Percentiles rank a stretch among this genome's conserved stretches.
Conservation (phyloP, 805 yeast genomes). For the Yamadazyma takamatsuzukensis region DNA sequence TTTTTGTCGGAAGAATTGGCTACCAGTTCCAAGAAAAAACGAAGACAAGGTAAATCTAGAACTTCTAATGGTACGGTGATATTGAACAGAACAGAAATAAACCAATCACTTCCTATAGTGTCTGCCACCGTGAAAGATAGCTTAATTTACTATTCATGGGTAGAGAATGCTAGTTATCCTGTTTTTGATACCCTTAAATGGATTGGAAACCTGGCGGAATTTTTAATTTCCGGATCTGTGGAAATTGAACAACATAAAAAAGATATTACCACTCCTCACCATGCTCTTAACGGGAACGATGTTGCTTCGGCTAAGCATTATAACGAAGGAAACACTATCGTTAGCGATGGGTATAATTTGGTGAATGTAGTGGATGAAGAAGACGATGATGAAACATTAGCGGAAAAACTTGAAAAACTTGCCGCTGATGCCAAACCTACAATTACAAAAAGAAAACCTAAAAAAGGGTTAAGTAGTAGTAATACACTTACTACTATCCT, state of each 20-base stretch:
- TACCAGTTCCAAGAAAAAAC: constrained; percentile 29
- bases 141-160: constrained; percentile 50
- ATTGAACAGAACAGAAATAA: constrained; percentile 44
- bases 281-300: constrained; percentile 47
- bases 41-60: constrained; percentile 51
- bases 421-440: constrained; percentile 32
- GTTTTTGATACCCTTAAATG: constrained; percentile 55
- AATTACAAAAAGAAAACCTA: constrained; percentile 28
- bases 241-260: constrained; percentile 21
- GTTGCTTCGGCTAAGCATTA: constrained; percentile 52
- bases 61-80: constrained; percentile 44
- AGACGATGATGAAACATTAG: constrained; percentile 38
- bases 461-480: constrained; percentile 48
- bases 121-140: constrained; percentile 29
- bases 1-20: constrained; percentile 39
- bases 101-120: constrained; percentile 25
- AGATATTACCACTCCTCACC: constrained; percentile 36
- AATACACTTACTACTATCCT: constrained; percentile 77
- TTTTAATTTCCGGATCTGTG: constrained; percentile 15
- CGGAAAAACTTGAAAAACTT: constrained; percentile 32
- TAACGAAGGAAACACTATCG: constrained; percentile 57
- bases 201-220: constrained; percentile 30
- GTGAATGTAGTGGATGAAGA: constrained; percentile 50
- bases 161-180: constrained; percentile 57
- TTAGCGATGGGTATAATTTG: constrained; percentile 62